phyloP scores from a whole-genome alignment of 768 basidiomycete genomes.

The Leccinum rimulosum region DNA sequence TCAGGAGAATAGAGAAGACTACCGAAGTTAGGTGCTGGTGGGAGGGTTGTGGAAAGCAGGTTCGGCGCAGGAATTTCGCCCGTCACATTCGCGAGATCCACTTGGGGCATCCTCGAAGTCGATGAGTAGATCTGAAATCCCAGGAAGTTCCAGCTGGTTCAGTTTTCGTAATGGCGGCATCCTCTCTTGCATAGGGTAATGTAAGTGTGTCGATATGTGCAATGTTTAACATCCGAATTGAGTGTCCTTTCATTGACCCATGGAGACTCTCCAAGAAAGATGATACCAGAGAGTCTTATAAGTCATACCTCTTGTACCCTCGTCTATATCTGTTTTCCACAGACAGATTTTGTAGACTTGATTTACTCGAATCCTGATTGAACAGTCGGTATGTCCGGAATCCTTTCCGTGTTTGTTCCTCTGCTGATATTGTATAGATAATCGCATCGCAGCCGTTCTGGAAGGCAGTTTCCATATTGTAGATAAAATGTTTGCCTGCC shows the following conservation, averaged over 20 bases:
- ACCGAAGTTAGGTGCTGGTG: background rate
- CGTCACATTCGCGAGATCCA: slow-evolving; percentile 9
- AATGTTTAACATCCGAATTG: background rate
- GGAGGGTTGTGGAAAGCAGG: background rate
- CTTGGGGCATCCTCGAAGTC: background rate
- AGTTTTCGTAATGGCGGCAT: background rate
- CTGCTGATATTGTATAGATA: background rate
- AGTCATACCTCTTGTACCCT: too few species aligned
- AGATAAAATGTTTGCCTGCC: background rate
- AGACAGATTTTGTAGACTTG: too few species aligned
- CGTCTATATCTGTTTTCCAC: too few species aligned
- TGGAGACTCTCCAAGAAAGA: too few species aligned
- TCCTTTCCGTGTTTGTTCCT: background rate
- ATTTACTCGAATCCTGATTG: background rate
- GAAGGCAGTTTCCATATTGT: background rate
- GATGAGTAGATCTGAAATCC: background rate
- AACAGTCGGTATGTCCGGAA: background rate
- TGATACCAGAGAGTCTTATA: too few species aligned
- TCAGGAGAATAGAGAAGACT: background rate
- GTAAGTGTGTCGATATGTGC: background rate
- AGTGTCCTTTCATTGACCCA: background rate
- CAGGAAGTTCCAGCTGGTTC: background rate
- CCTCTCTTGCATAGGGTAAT: background rate
- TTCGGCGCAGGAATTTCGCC: background rate
- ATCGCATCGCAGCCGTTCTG: background rate